Percentiles rank a stretch among this genome's conserved stretches.
phyloP scores from a whole-genome alignment of 257 asterid species.

The Striga asiatica region DNA sequence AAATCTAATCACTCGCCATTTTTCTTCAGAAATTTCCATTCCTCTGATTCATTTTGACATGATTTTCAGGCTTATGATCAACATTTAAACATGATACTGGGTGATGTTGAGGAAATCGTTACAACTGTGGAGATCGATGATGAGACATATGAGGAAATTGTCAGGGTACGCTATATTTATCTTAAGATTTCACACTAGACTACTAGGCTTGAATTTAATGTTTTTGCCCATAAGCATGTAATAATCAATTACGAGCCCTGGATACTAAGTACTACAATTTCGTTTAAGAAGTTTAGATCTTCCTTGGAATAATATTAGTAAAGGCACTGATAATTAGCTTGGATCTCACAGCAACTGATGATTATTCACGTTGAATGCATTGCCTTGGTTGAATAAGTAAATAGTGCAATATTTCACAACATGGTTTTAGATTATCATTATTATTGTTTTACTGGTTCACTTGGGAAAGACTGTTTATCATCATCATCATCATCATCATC shows the following conservation, averaged over 20 bases:
- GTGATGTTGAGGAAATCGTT: conserved; percentile 73
- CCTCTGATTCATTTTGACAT: background rate
- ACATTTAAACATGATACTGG: conserved; percentile 82
- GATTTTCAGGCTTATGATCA: conserved; percentile 74
- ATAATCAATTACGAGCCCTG: background rate
- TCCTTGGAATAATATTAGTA: no score
- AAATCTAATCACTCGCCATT: background rate
- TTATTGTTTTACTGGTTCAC: no score
- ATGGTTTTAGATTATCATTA: no score
- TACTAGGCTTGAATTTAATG: background rate
- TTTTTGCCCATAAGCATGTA: background rate
- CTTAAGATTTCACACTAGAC: background rate
- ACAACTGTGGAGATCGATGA: conserved; percentile 78
- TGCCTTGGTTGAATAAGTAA: no score
- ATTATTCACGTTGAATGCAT: no score
- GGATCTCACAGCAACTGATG: no score
- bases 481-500: no score
- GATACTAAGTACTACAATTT: no score
- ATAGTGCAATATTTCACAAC: no score
- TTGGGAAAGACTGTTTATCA: no score
- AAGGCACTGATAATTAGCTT: no score
- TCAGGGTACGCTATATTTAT: conserved; percentile 41
- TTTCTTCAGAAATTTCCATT: background rate
- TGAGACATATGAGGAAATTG: conserved; percentile 83
- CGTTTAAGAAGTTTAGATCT: no score